Base-by-base conservation (phyloP, 108 stramenopile species). In the Cyclotella choctawhatcheeana region DNA sequence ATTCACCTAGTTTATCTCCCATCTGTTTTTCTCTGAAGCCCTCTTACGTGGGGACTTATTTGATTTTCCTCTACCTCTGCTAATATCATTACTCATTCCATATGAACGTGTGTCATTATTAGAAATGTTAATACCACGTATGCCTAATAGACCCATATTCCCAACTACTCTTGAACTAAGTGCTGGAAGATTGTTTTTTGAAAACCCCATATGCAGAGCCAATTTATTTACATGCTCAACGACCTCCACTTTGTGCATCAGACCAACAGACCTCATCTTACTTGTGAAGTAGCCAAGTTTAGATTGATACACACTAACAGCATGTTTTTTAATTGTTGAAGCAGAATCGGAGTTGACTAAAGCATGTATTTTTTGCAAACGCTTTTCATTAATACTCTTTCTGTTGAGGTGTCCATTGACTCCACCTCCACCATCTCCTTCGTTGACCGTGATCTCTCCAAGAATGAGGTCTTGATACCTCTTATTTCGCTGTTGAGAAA, bases 241-340 rank as follows among this genome's bases (percentile, higher is more conserved):
- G 21, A 89, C 84, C 31, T 85, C 82, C 18, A 35, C 73, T 64
- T 86, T 86, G 47, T 70, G 31, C 17, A 33, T 24, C 67, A 73
- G 26, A 6, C 86, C 87, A 43, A 85, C 31, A 37, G 48, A 58
- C 64, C 58, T 66, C 74, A 84, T 62, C 53, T 79, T 83, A 33
- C 50, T 44, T 37, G 85, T 77, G 78, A 87, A 87, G 81, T 88
- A 94, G 22, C 93, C 93, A 32, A 94, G 74, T 66, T 82, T 83
- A n/a, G 90, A 84, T 31, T 76, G 65, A 60, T 85, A 88, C 14
- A 78, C 65, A 22, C 31, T 44, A 5, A 45, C 65, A 10, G 74
- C 74, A 43, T 71, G 31, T 30, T 55, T 71, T 30, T 50, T 48
- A 10, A 80, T 34, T 21, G 33, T 37, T 25, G 64, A 48, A 48